Conservation (phyloP, 2,329 filamentous ascomycete genomes). For the Colletotrichum lindemuthianum region DNA sequence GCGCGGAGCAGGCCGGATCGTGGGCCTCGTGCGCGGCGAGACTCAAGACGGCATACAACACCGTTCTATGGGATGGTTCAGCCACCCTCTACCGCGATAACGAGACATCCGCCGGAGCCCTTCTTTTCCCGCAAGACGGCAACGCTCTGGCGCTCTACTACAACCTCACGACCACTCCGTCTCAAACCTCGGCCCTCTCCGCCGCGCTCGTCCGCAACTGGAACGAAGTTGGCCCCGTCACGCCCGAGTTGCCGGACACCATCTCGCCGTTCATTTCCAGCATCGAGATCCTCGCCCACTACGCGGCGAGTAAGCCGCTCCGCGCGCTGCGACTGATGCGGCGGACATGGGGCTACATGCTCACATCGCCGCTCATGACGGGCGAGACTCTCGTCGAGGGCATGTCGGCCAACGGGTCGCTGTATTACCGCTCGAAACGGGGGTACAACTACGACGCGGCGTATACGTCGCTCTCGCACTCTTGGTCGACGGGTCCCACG, state of each 20-base stretch:
- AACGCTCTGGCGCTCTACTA: constrained; percentile 57
- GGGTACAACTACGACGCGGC: constrained; percentile 46
- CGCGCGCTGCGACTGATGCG: constrained; percentile 44
- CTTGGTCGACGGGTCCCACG: constrained; percentile 47
- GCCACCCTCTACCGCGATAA: constrained; percentile 60
- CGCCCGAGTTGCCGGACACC: constrained; percentile 47
- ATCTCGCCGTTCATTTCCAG: constrained; percentile 48
- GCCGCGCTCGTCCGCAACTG: constrained; percentile 38
- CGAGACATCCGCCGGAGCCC: constrained; percentile 47
- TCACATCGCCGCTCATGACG: constrained; percentile 45
- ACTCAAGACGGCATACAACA: constrained; percentile 50
- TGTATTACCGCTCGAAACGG: constrained; percentile 45
- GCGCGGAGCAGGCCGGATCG: constrained; percentile 13
- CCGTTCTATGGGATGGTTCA: constrained; percentile 54
- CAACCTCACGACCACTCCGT: constrained; percentile 36
- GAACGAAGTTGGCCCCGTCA: constrained; percentile 43
- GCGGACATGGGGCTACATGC: constrained; percentile 43
- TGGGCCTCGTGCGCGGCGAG: constrained; percentile 28
- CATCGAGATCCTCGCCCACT: constrained; percentile 48
- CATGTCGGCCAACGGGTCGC: constrained; percentile 47
- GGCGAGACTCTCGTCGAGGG: constrained; percentile 49
- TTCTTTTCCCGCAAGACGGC: constrained; percentile 59
- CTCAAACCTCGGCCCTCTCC: constrained; percentile 37
- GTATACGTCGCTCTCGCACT: constrained; percentile 47
- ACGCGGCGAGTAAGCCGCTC: constrained; percentile 36